Conservation (phyloP, 306 rosid genomes). For the Acacia confusa region DNA sequence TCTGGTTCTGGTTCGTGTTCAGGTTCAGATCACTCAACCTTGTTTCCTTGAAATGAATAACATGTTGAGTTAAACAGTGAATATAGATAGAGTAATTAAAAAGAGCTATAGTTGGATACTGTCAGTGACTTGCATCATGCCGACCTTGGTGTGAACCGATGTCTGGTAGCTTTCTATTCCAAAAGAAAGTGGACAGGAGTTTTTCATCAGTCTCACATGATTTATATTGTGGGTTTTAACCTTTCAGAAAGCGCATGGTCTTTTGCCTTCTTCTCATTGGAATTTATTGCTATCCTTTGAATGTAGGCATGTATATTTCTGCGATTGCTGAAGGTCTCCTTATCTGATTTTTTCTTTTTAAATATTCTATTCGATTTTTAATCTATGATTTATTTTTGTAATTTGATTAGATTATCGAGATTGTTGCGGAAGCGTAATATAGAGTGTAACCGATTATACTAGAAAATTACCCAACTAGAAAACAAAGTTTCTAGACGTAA, state of each 20-base stretch:
- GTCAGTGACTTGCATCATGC: too few relatives aligned
- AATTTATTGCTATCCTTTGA: neutral
- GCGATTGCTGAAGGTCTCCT: neutral
- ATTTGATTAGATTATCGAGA: too few relatives aligned
- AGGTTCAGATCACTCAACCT: neutral
- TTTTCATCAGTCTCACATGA: too few relatives aligned
- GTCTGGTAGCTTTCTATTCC: neutral
- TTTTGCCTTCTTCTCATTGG: neutral
- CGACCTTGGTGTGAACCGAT: too few relatives aligned
- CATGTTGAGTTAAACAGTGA: neutral
- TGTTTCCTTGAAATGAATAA: neutral
- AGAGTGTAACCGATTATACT: too few relatives aligned
- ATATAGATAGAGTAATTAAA: neutral
- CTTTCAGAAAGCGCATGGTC: neutral
- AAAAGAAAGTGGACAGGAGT: neutral
- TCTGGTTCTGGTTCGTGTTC: neutral
- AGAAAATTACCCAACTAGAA: too few relatives aligned
- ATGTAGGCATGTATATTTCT: neutral
- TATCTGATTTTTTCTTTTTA: too few relatives aligned
- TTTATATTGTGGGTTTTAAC: too few relatives aligned
- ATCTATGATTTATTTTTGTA: too few relatives aligned
- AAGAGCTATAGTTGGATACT: neutral
- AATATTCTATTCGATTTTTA: too few relatives aligned
- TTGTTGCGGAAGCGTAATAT: too few relatives aligned
- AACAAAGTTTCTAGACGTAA: too few relatives aligned